Percentiles rank a stretch among this genome's conserved stretches.
Evolutionary conservation across 106 monocot species (phyloP).

Genomic region (Phalaenopsis equestris): DNA sequence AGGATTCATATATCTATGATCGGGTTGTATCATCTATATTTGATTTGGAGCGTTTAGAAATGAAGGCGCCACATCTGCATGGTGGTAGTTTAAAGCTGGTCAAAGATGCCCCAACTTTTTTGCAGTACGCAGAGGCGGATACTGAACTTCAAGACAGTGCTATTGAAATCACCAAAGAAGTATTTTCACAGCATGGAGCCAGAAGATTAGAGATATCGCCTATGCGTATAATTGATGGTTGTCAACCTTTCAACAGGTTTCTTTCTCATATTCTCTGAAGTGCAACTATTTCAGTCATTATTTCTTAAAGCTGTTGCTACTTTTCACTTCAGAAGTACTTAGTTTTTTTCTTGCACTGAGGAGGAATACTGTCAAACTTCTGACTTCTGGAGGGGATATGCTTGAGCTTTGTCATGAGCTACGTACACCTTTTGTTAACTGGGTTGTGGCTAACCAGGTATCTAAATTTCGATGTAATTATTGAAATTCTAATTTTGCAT

Average conservation of each 20-base stretch:
- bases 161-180: slow-evolving; percentile 59
- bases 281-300: background rate
- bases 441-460: slow-evolving; percentile 71
- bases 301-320: background rate
- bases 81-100: slow-evolving; percentile 26
- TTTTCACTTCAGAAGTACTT: slow-evolving; percentile 6
- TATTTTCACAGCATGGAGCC: slow-evolving; percentile 77
- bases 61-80: slow-evolving; percentile 37
- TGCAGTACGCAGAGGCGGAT: slow-evolving; percentile 29
- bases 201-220: slow-evolving; percentile 72
- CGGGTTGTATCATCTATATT: slow-evolving; percentile 85
- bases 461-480: background rate
- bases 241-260: slow-evolving; percentile 53
- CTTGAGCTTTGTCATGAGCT: slow-evolving; percentile 90
- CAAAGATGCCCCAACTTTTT: slow-evolving; percentile 31
- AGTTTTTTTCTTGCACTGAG: slow-evolving; percentile 7
- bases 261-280: background rate
- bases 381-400: slow-evolving; percentile 82
- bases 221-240: slow-evolving; percentile 47
- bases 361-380: slow-evolving; percentile 63
- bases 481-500: slow-evolving; percentile 3
- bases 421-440: slow-evolving; percentile 76
- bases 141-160: slow-evolving; percentile 57
- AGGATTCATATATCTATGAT: slow-evolving; percentile 92
- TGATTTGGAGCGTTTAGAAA: slow-evolving; percentile 59